Conservation (phyloP, 129 eudicot species). For the Chrysanthemum makinoi region DNA sequence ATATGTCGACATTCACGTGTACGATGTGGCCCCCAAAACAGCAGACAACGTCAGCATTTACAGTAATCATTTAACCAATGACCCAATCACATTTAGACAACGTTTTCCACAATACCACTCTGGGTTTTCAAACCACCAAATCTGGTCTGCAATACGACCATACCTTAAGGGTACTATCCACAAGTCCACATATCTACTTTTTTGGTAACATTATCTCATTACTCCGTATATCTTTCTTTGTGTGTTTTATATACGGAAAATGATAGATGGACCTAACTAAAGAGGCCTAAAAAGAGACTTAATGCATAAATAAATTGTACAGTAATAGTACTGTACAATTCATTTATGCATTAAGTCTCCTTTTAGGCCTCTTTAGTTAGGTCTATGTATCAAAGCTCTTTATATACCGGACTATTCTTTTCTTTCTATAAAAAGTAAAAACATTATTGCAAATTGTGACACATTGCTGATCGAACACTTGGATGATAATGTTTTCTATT, state of each 20-base stretch:
- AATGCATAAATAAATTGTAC: no score
- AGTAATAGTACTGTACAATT: no score
- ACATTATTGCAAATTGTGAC: no score
- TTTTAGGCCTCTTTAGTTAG: no score
- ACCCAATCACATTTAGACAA: slow-evolving; percentile 30
- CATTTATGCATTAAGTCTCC: no score
- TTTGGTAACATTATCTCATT: neutral
- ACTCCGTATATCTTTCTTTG: no score
- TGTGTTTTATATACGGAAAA: neutral
- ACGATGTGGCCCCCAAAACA: slow-evolving; percentile 13
- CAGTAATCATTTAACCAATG: slow-evolving; percentile 31
- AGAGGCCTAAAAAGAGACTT: no score
- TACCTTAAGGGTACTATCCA: slow-evolving; percentile 19
- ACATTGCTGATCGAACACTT: no score
- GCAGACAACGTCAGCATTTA: slow-evolving; percentile 1
- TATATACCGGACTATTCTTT: neutral
- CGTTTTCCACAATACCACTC: slow-evolving; percentile 22
- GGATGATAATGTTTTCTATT: no score
- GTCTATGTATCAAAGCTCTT: no score
- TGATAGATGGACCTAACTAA: no score
- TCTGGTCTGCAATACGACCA: slow-evolving; percentile 13
- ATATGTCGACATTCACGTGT: slow-evolving; percentile 21
- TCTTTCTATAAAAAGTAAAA: no score
- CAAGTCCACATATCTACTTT: neutral
- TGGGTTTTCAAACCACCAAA: slow-evolving; percentile 30